phyloP scores from a whole-genome alignment of 2,329 filamentous ascomycete genomes.

The Arthrobotrys sinensis region DNA sequence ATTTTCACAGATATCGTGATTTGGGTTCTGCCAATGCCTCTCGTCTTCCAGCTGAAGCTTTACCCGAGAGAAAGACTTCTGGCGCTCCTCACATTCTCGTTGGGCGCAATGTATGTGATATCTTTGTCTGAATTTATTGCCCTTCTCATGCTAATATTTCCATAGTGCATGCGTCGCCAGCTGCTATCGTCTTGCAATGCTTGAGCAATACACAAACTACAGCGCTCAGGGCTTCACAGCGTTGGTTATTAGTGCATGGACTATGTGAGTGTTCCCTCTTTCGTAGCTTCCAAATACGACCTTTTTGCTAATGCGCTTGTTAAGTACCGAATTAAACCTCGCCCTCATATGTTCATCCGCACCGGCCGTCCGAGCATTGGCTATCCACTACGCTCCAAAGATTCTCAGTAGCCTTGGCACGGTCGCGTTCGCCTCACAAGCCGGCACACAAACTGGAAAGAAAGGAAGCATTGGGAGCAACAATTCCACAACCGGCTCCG shows the following conservation, averaged over 20 bases:
- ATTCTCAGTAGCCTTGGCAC: conserved; percentile 41
- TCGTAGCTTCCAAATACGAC: neutral
- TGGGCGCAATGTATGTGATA: conserved; percentile 53
- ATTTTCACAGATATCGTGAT: conserved; percentile 58
- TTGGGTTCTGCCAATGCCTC: conserved; percentile 56
- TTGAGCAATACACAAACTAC: conserved; percentile 30
- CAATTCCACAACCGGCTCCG: neutral
- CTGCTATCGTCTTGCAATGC: conserved; percentile 31
- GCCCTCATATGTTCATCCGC: conserved; percentile 52
- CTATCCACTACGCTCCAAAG: conserved; percentile 57
- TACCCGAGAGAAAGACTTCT: conserved; percentile 56
- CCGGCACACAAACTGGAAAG: conserved; percentile 17
- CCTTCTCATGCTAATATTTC: conserved; percentile 7
- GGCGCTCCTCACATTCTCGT: conserved; percentile 50
- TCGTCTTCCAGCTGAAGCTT: conserved; percentile 54
- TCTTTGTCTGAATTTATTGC: neutral
- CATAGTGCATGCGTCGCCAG: conserved; percentile 55
- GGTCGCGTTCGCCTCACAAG: conserved; percentile 18
- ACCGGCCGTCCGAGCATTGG: conserved; percentile 50
- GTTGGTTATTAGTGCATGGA: conserved; percentile 52
- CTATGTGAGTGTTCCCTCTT: conserved; percentile 30
- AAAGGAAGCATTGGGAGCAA: conserved; percentile 37
- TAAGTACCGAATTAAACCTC: conserved; percentile 53
- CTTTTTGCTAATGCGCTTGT: neutral
- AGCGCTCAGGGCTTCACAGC: conserved; percentile 18